Base-by-base conservation (phyloP, 129 eudicot genomes). In the Erigeron canadensis region DNA sequence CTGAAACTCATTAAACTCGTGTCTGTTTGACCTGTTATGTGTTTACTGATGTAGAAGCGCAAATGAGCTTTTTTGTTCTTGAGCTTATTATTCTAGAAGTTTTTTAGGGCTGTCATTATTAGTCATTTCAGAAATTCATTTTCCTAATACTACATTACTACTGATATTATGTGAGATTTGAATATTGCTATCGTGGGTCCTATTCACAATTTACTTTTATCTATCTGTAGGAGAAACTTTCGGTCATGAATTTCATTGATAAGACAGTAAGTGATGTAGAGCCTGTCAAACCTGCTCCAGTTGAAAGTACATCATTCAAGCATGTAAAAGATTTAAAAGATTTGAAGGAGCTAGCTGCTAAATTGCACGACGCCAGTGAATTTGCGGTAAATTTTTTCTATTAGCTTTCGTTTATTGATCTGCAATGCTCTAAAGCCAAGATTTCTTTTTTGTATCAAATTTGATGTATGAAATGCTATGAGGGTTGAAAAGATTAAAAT, bases 261-360 rank as follows among this genome's bases (percentile, higher is more conserved):
- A 76, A 65, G 38, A 81, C 75, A 23, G 74, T 78, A 21, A 75
- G 77, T 47, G 65, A 50, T 71, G 71, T 69, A 70, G 86, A 81
- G 81, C 96, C 88, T 51, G 73, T 71, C 46, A 81, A 88, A 70
- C 96, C 99, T 34, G 83, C 81, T 75, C 89, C 99, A 7, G 48
- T 87, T 15, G 91, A 86, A 81, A 70, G 73, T 73, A 86, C 96
- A 48, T 91, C 99, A 8, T 90, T 85, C 74, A 90, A 84, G 78
- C 83, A 82, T 23, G 85, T 95, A 60, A 91, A 88, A 74, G 96
- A 87, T 11, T 89, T 90, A 46, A 88, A 86, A 70, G 97, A 83
- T 75, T 69, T 95, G 86, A 95, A 95, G 82, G 87, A 84, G 78
- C 67, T 95, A 67, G 89, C 97, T 61, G 80, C 80, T 37, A 90